These are phyloP conservation scores for Allium fistulosum DNA, from an alignment of 106 monocot species.

Conservation along the genomic window DNA sequence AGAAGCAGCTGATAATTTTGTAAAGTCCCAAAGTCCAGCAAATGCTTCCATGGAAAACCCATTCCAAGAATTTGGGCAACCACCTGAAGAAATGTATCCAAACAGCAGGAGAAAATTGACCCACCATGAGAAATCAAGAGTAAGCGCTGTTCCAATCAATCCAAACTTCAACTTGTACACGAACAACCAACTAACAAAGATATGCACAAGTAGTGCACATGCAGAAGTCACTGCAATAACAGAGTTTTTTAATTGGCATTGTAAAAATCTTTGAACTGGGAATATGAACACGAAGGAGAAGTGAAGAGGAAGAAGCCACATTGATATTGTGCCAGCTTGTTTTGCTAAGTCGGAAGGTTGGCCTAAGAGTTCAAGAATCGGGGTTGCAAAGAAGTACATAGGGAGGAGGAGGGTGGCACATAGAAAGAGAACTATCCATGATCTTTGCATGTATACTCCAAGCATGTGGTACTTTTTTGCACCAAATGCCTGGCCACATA, in stretches of 20 bases:
- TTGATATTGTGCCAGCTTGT: slow-evolving; percentile 26
- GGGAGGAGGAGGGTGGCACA: slow-evolving; percentile 40
- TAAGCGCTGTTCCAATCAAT: slow-evolving; percentile 22
- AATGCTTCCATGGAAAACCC: slow-evolving; percentile 53
- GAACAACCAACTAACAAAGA: slow-evolving; percentile 36
- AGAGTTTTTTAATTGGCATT: slow-evolving; percentile 42
- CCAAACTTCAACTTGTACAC: slow-evolving; percentile 23
- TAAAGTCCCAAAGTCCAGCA: slow-evolving; percentile 42
- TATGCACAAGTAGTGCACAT: slow-evolving; percentile 22
- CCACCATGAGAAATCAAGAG: slow-evolving; percentile 53
- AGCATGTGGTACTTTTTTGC: slow-evolving; percentile 49
- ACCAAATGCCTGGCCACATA: slow-evolving; percentile 51
- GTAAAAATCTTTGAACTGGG: slow-evolving; percentile 44
- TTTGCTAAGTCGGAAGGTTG: slow-evolving; percentile 31
- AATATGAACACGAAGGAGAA: slow-evolving; percentile 49
- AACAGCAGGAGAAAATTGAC: slow-evolving; percentile 9
- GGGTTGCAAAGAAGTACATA: slow-evolving; percentile 29
- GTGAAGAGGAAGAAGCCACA: slow-evolving; percentile 52
- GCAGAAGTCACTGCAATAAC: slow-evolving; percentile 23
- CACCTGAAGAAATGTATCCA: slow-evolving; percentile 22
- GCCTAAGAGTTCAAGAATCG: slow-evolving; percentile 28
- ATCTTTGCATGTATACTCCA: slow-evolving; percentile 55
- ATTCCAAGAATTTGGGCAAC: slow-evolving; percentile 37
- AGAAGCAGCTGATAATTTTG: slow-evolving; percentile 36
- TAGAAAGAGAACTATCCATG: slow-evolving; percentile 37